A percentile compares a stretch with the other conserved stretches of the same genome.
Evolutionary conservation across 164 flowering plant species (phyloP).

Genomic region (Cinnamomum micranthum): DNA sequence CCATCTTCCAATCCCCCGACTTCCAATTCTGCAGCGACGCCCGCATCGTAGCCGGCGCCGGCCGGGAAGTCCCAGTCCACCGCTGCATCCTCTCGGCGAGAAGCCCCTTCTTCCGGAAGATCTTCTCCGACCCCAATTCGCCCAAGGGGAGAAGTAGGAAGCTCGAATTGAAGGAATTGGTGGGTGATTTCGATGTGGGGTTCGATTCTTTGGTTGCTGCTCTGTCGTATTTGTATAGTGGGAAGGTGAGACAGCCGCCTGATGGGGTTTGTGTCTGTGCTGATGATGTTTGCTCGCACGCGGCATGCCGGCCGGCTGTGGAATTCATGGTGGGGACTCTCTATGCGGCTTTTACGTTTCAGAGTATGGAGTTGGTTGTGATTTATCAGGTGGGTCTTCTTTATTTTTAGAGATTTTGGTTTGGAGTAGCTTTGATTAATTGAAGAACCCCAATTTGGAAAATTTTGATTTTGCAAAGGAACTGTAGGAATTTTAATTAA

Average conservation of each 20-base stretch:
- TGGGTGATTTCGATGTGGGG: conserved; percentile 52
- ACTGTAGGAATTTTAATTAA: too few species aligned
- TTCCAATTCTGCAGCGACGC: conserved; percentile 57
- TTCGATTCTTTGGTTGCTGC: conserved; percentile 52
- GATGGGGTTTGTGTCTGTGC: conserved; percentile 54
- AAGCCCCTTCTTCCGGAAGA: conserved; percentile 45
- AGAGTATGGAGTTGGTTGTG: conserved; percentile 53
- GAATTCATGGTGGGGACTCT: conserved; percentile 60
- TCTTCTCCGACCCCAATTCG: conserved; percentile 22
- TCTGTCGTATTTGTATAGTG: conserved; percentile 61
- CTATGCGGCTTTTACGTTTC: conserved; percentile 52
- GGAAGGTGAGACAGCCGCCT: conserved; percentile 39
- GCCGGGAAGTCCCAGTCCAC: conserved; percentile 51
- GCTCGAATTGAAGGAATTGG: conserved; percentile 53
- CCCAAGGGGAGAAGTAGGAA: conserved; percentile 22
- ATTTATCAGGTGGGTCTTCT: conserved; percentile 55
- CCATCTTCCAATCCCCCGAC: conserved; percentile 34
- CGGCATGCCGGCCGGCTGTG: conserved; percentile 59
- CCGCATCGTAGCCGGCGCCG: conserved; percentile 26
- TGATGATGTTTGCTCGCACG: conserved; percentile 61
- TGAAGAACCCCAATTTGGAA: not conserved
- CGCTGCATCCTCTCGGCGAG: conserved; percentile 61
- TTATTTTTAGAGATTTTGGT: too few species aligned
- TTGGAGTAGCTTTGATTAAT: not conserved
- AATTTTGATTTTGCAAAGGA: too few species aligned